phyloP scores from a whole-genome alignment of 345 rosid genomes.

The Turritis glabra region DNA sequence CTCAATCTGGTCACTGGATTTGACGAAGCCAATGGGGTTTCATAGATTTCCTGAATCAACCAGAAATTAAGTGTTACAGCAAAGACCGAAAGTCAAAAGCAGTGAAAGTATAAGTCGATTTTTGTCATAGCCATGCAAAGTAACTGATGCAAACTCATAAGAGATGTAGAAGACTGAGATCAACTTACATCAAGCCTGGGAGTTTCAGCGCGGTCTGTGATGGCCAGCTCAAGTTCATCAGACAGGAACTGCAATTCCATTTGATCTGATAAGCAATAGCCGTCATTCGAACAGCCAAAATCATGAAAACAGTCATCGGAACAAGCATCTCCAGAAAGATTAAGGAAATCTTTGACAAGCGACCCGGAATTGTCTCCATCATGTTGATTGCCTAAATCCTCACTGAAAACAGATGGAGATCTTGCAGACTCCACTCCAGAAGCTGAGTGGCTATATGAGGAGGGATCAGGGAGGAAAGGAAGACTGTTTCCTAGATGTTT shows the following conservation, averaged over 20 bases:
- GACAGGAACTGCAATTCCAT: conserved; percentile 78
- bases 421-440: conserved; percentile 56
- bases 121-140: conserved; percentile 11
- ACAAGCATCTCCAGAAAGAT: conserved; percentile 54
- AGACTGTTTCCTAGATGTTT: conserved; percentile 58
- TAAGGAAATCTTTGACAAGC: conserved; percentile 56
- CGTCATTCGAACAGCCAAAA: conserved; percentile 46
- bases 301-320: conserved; percentile 56
- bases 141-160: conserved; percentile 17
- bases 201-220: conserved; percentile 74
- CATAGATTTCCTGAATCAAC: conserved; percentile 73
- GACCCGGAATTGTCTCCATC: conserved; percentile 51
- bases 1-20: conserved; percentile 38
- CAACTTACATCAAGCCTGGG: conserved; percentile 80
- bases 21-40: conserved; percentile 44
- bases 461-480: conserved; percentile 82
- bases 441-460: conserved; percentile 50
- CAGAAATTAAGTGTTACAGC: conserved; percentile 25
- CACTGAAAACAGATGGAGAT: conserved; percentile 55
- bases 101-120: background rate
- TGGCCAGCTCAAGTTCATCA: conserved; percentile 79
- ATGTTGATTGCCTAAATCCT: conserved; percentile 48
- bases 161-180: background rate
- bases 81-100: background rate
- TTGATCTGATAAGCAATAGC: conserved; percentile 56